Percentiles rank a stretch among this genome's conserved stretches.
Conservation (phyloP, 2,329 filamentous ascomycete genomes). For the Sclerotinia spermophila region DNA sequence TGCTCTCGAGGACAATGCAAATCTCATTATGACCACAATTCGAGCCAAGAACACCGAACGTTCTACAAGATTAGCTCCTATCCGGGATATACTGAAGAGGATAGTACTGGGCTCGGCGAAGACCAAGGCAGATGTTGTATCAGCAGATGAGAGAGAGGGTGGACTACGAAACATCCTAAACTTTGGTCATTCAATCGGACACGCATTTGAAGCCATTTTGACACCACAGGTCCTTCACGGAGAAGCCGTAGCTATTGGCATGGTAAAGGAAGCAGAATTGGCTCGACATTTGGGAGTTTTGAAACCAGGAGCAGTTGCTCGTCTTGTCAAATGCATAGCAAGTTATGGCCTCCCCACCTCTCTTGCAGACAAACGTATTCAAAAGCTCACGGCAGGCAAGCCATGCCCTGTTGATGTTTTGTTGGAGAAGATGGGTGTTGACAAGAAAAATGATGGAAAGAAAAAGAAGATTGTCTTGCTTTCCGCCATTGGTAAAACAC, state of each 20-base stretch:
- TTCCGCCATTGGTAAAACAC: conserved; percentile 81
- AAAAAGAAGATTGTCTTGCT: conserved; percentile 96
- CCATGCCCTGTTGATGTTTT: conserved; percentile 81
- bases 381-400: conserved; percentile 80
- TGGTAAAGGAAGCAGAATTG: conserved; percentile 96
- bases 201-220: conserved; percentile 92
- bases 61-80: conserved; percentile 60
- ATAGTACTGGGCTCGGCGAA: conserved; percentile 82
- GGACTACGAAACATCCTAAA: conserved; percentile 92
- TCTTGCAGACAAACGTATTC: conserved; percentile 75
- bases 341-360: conserved; percentile 88
- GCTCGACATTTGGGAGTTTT: conserved; percentile 84
- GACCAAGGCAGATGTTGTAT: conserved; percentile 92
- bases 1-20: conserved; percentile 75
- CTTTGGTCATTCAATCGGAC: conserved; percentile 96
- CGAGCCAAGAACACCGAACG: conserved; percentile 54
- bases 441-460: conserved; percentile 96
- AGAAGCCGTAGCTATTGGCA: conserved; percentile 93
- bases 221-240: conserved; percentile 95
- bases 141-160: conserved; percentile 88
- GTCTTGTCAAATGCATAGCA: conserved; percentile 88
- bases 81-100: conserved; percentile 67
- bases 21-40: conserved; percentile 69
- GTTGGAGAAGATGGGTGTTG: conserved; percentile 90
- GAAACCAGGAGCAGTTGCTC: conserved; percentile 80